Evolutionary conservation across 1,284 basidiomycete genomes (phyloP).

Genomic region (Papiliotrema nemorosa): DNA sequence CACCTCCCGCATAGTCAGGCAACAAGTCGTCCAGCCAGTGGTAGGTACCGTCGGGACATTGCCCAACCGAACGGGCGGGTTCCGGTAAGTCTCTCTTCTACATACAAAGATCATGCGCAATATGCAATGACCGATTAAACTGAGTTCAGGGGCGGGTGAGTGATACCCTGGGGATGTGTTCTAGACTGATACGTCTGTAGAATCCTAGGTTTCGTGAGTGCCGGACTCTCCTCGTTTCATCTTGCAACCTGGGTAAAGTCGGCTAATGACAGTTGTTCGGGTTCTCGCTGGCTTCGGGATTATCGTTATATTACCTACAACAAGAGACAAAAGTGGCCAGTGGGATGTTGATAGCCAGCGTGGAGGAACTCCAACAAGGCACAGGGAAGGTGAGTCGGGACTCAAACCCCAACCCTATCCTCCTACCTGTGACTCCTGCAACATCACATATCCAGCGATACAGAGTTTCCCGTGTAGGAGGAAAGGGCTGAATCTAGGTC

Average conservation of each 20-base stretch:
- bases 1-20: background rate
- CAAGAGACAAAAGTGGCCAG: constrained; percentile 87
- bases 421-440: background rate
- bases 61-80: constrained; percentile 1
- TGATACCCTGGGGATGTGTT: background rate
- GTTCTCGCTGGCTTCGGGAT: constrained; percentile 70
- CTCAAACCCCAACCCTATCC: background rate
- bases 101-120: background rate
- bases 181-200: constrained; percentile 48
- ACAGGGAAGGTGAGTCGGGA: constrained; percentile 64
- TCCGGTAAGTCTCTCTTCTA: constrained; percentile 2
- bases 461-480: background rate
- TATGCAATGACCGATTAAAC: background rate
- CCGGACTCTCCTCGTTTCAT: background rate
- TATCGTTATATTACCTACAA: constrained; percentile 79
- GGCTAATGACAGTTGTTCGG: constrained; percentile 56
- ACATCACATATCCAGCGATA: background rate
- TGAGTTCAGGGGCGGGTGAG: constrained; percentile 5
- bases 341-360: constrained; percentile 74
- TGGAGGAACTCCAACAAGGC: constrained; percentile 77
- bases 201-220: constrained; percentile 73
- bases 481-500: constrained; percentile 63
- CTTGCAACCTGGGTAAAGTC: background rate
- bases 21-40: background rate
- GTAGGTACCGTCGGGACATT: constrained; percentile 1